phyloP scores from a whole-genome alignment of 495 filamentous ascomycete species.

The Neurospora sp. region DNA sequence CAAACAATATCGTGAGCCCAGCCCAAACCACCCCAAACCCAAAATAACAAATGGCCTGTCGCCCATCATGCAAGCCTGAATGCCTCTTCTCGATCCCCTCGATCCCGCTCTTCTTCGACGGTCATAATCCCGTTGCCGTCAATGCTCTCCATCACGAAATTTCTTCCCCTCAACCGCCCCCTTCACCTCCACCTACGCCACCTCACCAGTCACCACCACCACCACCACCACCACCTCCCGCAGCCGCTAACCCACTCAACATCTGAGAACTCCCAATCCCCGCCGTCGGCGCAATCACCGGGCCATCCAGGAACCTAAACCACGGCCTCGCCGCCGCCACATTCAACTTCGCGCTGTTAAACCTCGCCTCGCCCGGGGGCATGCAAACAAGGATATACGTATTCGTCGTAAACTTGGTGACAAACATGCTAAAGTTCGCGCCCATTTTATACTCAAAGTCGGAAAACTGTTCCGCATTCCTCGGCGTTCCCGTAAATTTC shows the following conservation, averaged over 20 bases:
- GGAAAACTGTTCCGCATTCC: slow-evolving; percentile 46
- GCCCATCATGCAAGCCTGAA: background rate
- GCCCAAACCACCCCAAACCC: background rate
- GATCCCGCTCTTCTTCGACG: background rate
- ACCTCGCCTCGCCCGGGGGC: slow-evolving; percentile 76
- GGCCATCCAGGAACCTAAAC: slow-evolving; percentile 51
- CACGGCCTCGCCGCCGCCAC: slow-evolving; percentile 73
- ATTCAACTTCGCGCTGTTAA: slow-evolving; percentile 82
- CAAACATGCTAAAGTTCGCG: slow-evolving; percentile 75
- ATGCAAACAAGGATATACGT: slow-evolving; percentile 89
- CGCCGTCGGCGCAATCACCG: slow-evolving; percentile 9
- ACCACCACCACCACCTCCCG: background rate
- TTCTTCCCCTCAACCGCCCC: background rate
- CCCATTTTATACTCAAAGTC: slow-evolving; percentile 45
- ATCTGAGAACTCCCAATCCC: slow-evolving; percentile 1
- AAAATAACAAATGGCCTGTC: background rate
- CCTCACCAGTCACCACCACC: background rate
- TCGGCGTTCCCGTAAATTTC: slow-evolving; percentile 40
- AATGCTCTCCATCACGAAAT: background rate
- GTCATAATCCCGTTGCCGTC: background rate
- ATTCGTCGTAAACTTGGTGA: slow-evolving; percentile 87
- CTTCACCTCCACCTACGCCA: background rate
- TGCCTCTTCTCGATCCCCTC: background rate
- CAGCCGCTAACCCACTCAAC: background rate
- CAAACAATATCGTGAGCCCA: background rate